Evolutionary conservation across 2,329 filamentous ascomycete genomes (phyloP).

Genomic region (Beauveria brongniartii): DNA sequence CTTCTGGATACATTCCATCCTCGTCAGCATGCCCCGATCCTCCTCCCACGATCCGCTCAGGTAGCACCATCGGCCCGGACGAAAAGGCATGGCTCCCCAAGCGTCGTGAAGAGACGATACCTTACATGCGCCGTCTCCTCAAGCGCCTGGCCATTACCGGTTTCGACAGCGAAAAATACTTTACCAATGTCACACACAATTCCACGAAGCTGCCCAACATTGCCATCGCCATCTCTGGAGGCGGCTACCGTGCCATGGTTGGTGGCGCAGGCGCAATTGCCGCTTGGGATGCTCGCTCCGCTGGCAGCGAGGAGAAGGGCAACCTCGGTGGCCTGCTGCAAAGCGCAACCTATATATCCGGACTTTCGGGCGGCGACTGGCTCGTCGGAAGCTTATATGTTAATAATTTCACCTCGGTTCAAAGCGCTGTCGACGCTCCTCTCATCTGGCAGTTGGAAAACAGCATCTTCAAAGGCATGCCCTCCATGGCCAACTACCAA

Average conservation of each 20-base stretch:
- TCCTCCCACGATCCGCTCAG: conserved; percentile 8
- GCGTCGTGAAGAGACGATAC: conserved; percentile 59
- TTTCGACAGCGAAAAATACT: conserved; percentile 62
- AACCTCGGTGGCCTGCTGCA: conserved; percentile 77
- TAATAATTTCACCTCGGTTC: conserved; percentile 68
- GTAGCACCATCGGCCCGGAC: conserved; percentile 2
- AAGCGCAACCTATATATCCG: conserved; percentile 70
- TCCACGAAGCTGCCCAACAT: conserved; percentile 47
- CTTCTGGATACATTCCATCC: conserved; percentile 5
- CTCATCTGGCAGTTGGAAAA: conserved; percentile 29
- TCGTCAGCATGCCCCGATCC: conserved; percentile 3
- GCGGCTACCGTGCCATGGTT: conserved; percentile 77
- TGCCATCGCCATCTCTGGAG: conserved; percentile 71
- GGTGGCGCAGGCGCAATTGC: conserved; percentile 73
- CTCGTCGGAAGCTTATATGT: conserved; percentile 63
- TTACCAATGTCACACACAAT: conserved; percentile 58
- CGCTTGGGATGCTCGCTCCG: conserved; percentile 69
- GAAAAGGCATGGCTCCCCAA: conserved; percentile 51
- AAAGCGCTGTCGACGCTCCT: conserved; percentile 20
- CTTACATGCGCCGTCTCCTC: conserved; percentile 63
- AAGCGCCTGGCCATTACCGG: conserved; percentile 57
- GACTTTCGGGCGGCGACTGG: conserved; percentile 76
- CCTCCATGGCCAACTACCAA: conserved; percentile 6
- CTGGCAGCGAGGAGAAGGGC: conserved; percentile 37
- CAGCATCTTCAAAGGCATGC: conserved; percentile 28